Conservation (phyloP, 2,329 filamentous ascomycete species). For the Endoconidiophora polonica region DNA sequence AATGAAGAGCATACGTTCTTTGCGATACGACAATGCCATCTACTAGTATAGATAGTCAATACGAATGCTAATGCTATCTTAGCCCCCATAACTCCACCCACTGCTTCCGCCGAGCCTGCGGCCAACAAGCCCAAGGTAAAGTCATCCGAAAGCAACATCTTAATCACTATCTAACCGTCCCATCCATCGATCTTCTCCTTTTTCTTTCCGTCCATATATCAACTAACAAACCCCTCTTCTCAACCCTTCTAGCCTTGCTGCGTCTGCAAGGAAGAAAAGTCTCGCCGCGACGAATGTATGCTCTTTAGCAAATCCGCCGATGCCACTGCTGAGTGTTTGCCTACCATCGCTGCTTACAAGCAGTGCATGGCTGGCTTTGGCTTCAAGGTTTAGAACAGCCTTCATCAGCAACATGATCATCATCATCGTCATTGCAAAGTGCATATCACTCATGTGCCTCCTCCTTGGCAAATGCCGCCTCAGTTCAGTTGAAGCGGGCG, state of each 20-base stretch:
- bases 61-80: neutral
- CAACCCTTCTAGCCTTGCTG: constrained; percentile 65
- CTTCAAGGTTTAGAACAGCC: constrained; percentile 44
- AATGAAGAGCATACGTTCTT: too few relatives aligned
- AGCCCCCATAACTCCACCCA: neutral
- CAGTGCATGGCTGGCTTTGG: constrained; percentile 87
- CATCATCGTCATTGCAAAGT: too few relatives aligned
- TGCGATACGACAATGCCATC: too few relatives aligned
- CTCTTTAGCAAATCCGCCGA: constrained; percentile 79
- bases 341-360: constrained; percentile 70
- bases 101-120: constrained; percentile 6
- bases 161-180: neutral
- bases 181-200: neutral
- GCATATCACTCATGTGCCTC: too few relatives aligned
- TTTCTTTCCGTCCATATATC: neutral
- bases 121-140: constrained; percentile 13
- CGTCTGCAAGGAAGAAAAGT: constrained; percentile 92
- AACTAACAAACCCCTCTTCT: neutral
- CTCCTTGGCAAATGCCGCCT: too few relatives aligned
- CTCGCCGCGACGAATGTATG: constrained; percentile 93
- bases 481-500: too few relatives aligned
- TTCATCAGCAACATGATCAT: too few relatives aligned
- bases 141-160: too few relatives aligned
- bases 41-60: too few relatives aligned
- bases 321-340: constrained; percentile 67